Base-by-base conservation (phyloP, 371 early-diverging fungal species). In the Mucor saturninus region DNA sequence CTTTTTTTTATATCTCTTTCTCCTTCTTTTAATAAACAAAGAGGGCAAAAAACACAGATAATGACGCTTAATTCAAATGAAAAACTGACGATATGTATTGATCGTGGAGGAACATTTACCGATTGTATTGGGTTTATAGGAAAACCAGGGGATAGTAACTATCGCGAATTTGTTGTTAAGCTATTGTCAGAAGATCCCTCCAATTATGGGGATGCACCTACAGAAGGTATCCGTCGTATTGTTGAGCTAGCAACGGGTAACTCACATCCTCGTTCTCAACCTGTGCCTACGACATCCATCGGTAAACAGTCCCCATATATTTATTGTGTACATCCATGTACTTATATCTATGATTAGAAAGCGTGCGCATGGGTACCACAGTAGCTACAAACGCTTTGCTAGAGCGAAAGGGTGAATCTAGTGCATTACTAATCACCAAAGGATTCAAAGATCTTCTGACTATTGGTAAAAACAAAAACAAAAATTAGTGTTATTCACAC, bases 321-420 rank as follows among this genome's bases (percentile, higher is more conserved):
- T 15, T 46, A 4, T 46, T 21, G 21, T 21, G 21, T 21, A 1
- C 21, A 21, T 21, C 21, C 21, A 21, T 21, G 21, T 21, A 21
- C 21, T 29, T 49, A 6, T 49, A 49, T 30, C 13, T 5, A 15
- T 48, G 48, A 52, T 32, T 76, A 88, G 91, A 91, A 54, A 86
- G 91, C 48, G 91, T 98, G 31, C 90, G 97, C 32, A 96, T 97
- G 95, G 96, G 96, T 35, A 97, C 97, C 0, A 98, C 98, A 0
- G 98, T 98, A 1, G 98, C 98, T 0, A 98, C 98, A 10, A 98
- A 98, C 64, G 97, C 97, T 7, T 74, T 95, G 6, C 72, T 95
- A 58, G 95, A 95, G 73, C 79, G 93, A 53, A 93, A 94, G 62
- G 98, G 98, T 2, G 95, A 95, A 75, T 84, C 80, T 26, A 87